These are phyloP conservation scores for Straminergon stramineum DNA, from an alignment of 225 moss, liverwort and hornwort species.

Conservation along the genomic window DNA sequence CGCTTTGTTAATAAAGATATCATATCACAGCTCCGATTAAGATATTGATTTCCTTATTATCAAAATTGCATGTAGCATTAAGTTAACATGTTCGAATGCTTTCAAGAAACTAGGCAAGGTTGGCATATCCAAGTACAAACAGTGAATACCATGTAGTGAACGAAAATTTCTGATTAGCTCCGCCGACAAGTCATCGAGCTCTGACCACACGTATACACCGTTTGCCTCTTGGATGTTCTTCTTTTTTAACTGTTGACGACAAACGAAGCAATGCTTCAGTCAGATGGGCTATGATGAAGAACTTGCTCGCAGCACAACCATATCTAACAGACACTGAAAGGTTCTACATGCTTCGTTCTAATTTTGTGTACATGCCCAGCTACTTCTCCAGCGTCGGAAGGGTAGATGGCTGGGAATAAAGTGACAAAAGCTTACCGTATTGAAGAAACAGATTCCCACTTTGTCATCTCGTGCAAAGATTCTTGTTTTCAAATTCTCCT, in stretches of 20 bases:
- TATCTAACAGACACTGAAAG: not conserved
- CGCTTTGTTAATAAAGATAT: not conserved
- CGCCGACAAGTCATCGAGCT: conserved; percentile 74
- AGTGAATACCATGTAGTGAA: conserved; percentile 41
- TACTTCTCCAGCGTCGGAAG: not conserved
- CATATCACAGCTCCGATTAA: not conserved
- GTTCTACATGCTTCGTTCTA: not conserved
- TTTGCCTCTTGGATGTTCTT: conserved; percentile 90
- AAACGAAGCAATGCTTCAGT: not conserved
- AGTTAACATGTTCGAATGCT: not conserved
- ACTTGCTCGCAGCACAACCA: not conserved
- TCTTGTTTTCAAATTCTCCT: conserved; percentile 69
- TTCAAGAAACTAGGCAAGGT: not conserved
- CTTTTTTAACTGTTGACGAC: conserved; percentile 55
- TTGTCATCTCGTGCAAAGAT: conserved; percentile 92
- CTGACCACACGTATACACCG: conserved; percentile 85
- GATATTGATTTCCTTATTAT: not conserved
- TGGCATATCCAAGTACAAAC: not conserved
- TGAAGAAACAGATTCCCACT: conserved; percentile 95
- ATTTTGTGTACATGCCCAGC: not conserved
- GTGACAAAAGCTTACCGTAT: conserved; percentile 46
- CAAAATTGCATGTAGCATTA: not conserved
- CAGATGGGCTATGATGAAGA: not conserved
- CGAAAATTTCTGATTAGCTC: conserved; percentile 71
- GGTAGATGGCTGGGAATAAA: not conserved